These are phyloP conservation scores for Ulvella scutata DNA, from an alignment of 139 green algal genomes.

Conservation along the genomic window DNA sequence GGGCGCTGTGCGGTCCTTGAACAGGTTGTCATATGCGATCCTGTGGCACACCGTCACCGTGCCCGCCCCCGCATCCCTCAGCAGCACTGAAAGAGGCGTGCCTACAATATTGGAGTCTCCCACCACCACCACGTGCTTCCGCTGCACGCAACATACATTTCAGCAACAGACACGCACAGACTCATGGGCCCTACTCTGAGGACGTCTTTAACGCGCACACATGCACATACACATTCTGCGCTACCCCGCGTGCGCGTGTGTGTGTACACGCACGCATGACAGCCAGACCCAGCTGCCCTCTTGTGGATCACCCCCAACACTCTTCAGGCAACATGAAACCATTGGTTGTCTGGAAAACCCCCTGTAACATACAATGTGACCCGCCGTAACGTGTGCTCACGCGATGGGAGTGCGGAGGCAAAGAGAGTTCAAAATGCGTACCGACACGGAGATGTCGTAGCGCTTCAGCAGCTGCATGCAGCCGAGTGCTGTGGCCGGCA, in stretches of 20 bases:
- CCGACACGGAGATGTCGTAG: slow-evolving; percentile 19
- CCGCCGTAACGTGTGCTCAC: too few species aligned
- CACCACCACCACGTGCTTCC: slow-evolving; percentile 75
- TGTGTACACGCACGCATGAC: too few species aligned
- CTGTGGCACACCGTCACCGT: slow-evolving; percentile 61
- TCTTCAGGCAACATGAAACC: too few species aligned
- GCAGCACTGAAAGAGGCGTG: slow-evolving; percentile 65
- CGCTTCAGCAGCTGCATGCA: slow-evolving; percentile 84
- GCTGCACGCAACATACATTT: slow-evolving; percentile 19
- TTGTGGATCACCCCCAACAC: too few species aligned
- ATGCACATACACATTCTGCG: too few species aligned
- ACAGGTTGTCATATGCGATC: slow-evolving; percentile 17
- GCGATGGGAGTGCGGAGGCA: too few species aligned
- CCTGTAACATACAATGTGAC: too few species aligned
- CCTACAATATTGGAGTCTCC: slow-evolving; percentile 89
- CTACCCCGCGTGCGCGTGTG: too few species aligned
- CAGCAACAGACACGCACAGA: neutral
- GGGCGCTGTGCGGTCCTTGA: slow-evolving; percentile 2
- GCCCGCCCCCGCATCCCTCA: slow-evolving; percentile 51
- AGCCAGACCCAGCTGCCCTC: too few species aligned
- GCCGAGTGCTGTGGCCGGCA: slow-evolving; percentile 81
- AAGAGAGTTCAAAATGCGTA: neutral
- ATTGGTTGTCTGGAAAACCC: too few species aligned
- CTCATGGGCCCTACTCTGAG: too few species aligned
- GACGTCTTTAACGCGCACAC: too few species aligned